A percentile compares a stretch with the other conserved stretches of the same genome.
Evolutionary conservation across 176 grass and related monocot species (phyloP).

Genomic region (Chrysopogon serrulatus): DNA sequence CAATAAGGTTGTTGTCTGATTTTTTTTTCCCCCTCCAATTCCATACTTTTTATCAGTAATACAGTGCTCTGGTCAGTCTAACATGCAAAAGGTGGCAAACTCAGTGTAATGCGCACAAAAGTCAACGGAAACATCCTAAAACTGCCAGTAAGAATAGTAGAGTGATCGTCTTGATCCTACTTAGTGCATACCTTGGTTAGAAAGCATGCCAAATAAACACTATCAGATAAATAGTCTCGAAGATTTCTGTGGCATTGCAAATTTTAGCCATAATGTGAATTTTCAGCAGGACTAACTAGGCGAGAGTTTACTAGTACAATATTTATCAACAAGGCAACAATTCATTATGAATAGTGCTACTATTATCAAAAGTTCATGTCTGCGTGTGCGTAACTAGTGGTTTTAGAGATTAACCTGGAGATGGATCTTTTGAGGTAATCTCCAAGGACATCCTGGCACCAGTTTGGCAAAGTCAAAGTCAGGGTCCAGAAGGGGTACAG

Average conservation of each 20-base stretch:
- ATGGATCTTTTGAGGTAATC: conserved; percentile 78
- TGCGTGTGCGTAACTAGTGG: not conserved
- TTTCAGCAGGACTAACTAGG: not conserved
- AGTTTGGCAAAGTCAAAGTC: conserved; percentile 72
- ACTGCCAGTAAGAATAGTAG: not conserved
- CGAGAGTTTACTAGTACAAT: not conserved
- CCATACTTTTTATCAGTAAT: not conserved
- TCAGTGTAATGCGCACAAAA: not conserved
- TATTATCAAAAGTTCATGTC: conserved; percentile 6
- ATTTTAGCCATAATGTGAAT: not conserved
- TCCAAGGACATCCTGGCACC: conserved; percentile 83
- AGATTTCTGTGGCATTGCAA: not conserved
- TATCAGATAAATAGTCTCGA: not conserved
- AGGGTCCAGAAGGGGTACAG: conserved; percentile 80
- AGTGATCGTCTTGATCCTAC: not conserved
- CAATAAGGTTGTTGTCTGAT: conserved; percentile 1
- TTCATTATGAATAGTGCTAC: not conserved
- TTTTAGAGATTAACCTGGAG: conserved; percentile 56
- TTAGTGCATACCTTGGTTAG: conserved; percentile 1
- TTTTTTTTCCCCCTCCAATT: not conserved
- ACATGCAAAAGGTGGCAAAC: not conserved
- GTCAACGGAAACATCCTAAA: not conserved
- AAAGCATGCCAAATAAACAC: not conserved
- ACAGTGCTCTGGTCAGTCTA: not conserved
- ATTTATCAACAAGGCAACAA: not conserved